These are phyloP conservation scores for Yarrowia phangngaensis DNA, from an alignment of 805 yeast species.

Conservation along the genomic window DNA sequence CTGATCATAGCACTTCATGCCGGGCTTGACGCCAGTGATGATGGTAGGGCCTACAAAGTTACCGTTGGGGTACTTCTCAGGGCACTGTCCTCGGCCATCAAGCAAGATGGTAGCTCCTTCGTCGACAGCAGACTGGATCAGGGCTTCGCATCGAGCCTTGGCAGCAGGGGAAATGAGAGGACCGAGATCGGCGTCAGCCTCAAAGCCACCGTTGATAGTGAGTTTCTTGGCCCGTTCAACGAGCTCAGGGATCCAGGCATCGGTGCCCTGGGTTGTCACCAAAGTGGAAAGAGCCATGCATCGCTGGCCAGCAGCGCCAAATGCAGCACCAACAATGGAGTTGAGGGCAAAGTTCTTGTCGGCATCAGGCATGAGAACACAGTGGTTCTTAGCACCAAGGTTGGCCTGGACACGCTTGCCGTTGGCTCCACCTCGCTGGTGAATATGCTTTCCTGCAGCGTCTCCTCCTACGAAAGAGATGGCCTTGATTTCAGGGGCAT, in stretches of 20 bases:
- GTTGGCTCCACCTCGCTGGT: slow-evolving; percentile 58
- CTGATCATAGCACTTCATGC: slow-evolving; percentile 67
- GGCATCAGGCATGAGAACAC: slow-evolving; percentile 70
- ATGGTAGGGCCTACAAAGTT: slow-evolving; percentile 73
- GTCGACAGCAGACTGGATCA: slow-evolving; percentile 55
- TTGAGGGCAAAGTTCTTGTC: slow-evolving; percentile 59
- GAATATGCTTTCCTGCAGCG: slow-evolving; percentile 71
- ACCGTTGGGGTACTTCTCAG: slow-evolving; percentile 53
- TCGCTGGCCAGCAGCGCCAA: slow-evolving; percentile 83
- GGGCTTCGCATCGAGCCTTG: slow-evolving; percentile 51
- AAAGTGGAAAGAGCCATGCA: slow-evolving; percentile 75
- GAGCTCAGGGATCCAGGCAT: slow-evolving; percentile 60
- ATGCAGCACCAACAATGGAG: slow-evolving; percentile 69
- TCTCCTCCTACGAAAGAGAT: slow-evolving; percentile 77
- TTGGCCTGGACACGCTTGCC: slow-evolving; percentile 77
- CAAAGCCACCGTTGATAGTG: slow-evolving; percentile 64
- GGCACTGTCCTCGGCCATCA: slow-evolving; percentile 56
- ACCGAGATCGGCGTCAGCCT: slow-evolving; percentile 59
- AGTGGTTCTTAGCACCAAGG: slow-evolving; percentile 76
- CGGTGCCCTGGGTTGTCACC: slow-evolving; percentile 65
- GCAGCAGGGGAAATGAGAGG: slow-evolving; percentile 66
- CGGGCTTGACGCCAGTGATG: slow-evolving; percentile 57
- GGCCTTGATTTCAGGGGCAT: slow-evolving; percentile 72
- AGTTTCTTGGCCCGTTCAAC: slow-evolving; percentile 55
- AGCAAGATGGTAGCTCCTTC: slow-evolving; percentile 61